Conservation (phyloP, 2,329 filamentous ascomycete species). For the Blastomyces gilchristii region DNA sequence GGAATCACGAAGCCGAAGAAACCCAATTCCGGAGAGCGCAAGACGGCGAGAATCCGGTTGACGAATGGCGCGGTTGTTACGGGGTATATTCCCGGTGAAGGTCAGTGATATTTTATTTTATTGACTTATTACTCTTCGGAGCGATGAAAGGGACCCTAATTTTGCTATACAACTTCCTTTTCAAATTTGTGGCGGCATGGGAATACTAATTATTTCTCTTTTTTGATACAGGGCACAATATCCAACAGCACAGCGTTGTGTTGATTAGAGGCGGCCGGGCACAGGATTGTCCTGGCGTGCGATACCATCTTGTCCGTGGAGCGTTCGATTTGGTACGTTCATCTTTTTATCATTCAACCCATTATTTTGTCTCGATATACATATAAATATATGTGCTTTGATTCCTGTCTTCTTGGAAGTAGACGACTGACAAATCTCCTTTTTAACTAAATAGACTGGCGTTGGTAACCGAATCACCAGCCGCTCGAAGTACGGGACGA, state of each 20-base stretch:
- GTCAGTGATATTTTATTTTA: constrained; percentile 29
- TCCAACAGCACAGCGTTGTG: constrained; percentile 97
- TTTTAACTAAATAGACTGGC: constrained; percentile 55
- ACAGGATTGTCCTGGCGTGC: constrained; percentile 97
- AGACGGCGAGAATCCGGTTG: constrained; percentile 83
- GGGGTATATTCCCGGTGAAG: constrained; percentile 92
- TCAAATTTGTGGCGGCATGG: background rate
- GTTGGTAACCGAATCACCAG: constrained; percentile 74
- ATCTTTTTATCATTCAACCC: background rate
- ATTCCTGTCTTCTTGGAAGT: constrained; percentile 9
- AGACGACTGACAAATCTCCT: constrained; percentile 19
- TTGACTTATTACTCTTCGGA: background rate
- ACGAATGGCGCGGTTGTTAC: constrained; percentile 80
- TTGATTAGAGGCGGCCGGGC: constrained; percentile 84
- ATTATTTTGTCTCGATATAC: background rate
- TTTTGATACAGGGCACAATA: constrained; percentile 62
- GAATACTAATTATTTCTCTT: background rate
- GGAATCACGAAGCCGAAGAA: constrained; percentile 95
- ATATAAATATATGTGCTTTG: constrained; percentile 15
- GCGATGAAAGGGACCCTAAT: background rate
- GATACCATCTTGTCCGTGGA: constrained; percentile 86
- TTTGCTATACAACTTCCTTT: background rate
- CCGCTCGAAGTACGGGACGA: constrained; percentile 94
- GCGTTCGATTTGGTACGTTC: constrained; percentile 78
- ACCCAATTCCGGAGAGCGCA: constrained; percentile 93